Base-by-base conservation (phyloP, 2,329 filamentous ascomycete genomes). In the Venturia aucupariae region DNA sequence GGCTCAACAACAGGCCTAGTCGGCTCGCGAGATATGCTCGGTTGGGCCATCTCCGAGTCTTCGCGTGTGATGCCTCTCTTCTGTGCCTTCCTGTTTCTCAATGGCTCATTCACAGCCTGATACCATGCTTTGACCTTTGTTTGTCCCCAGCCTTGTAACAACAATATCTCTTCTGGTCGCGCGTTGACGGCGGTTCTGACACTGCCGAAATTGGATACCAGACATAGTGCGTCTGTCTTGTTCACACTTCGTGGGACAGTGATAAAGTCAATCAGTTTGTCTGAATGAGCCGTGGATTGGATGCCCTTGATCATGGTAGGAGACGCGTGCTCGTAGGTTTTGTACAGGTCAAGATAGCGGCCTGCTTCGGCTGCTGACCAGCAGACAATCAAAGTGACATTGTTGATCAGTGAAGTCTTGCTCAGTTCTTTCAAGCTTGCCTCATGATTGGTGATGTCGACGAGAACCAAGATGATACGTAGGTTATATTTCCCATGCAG, bases 341-440 rank as follows among this genome's bases (percentile, higher is more conserved):
- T 99, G 81, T 93, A 97, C 11, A 96, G 80, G 73, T 97, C 94
- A 30, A 99, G 81, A 72, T 99, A 99, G 70, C 93, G 87, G 0
- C 90, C 94, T 2, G 92, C 93, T 78, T 99, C 94, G 66, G 90
- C 89, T 19, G 93, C 90, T 6, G 89, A 93, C 94, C 94, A 99
- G 78, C 91, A 96, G 8, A 97, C 82, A 62, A 99, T 87, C 15
- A 99, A 76, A 1, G 94, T 99, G 48, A 96, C 85, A 69, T 96
- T 92, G 75, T 97, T 96, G 75, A 97, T 86, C 32, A 97, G 77
- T 17, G 90, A 92, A 1, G 92, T 96, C 75, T 97, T 97, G 66
- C 90, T 90, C 11, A 99, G 82, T 73, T 97, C 94, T 69, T 90
- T 90, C 62, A 99, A 77, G 4, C 87, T 84, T 65, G 96, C 92